Evolutionary conservation across 345 rosid species (phyloP).

Genomic region (Syzygium aqueum): DNA sequence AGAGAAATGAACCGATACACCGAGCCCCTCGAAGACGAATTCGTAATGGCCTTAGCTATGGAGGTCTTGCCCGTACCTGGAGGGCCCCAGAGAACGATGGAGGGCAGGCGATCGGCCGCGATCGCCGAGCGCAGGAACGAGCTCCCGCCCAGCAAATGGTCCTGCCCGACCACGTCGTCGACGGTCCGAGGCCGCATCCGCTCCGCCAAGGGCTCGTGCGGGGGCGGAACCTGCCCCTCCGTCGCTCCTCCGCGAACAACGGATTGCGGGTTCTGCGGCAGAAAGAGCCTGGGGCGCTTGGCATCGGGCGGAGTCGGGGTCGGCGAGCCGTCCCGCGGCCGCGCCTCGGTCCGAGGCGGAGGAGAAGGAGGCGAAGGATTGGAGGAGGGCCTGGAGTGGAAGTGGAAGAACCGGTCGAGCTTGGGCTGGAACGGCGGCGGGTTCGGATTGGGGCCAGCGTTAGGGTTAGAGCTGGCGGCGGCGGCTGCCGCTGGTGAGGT

Average conservation of each 20-base stretch:
- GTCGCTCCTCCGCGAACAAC: neutral
- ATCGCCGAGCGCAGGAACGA: conserved; percentile 57
- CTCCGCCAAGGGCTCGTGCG: conserved; percentile 50
- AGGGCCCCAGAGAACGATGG: conserved; percentile 78
- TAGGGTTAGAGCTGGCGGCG: neutral
- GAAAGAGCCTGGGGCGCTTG: conserved; percentile 25
- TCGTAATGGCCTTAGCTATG: conserved; percentile 52
- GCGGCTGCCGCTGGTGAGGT: neutral
- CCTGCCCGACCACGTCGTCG: conserved; percentile 76
- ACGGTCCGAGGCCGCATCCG: conserved; percentile 73
- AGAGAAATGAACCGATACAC: conserved; percentile 45
- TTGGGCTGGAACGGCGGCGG: conserved; percentile 28
- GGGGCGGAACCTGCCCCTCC: neutral
- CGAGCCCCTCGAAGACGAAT: conserved; percentile 28
- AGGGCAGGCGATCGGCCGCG: conserved; percentile 50
- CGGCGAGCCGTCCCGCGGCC: neutral
- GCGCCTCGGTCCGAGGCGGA: neutral
- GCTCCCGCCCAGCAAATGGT: conserved; percentile 44
- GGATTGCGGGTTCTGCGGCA: neutral
- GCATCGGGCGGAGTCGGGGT: conserved; percentile 2
- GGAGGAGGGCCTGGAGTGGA: conserved; percentile 22
- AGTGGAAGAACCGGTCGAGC: conserved; percentile 55
- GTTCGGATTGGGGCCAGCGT: neutral
- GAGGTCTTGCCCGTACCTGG: conserved; percentile 93
- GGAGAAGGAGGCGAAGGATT: neutral